phyloP scores from a whole-genome alignment of 1,139 yeast species.

The Kluyveromyces marxianus region DNA sequence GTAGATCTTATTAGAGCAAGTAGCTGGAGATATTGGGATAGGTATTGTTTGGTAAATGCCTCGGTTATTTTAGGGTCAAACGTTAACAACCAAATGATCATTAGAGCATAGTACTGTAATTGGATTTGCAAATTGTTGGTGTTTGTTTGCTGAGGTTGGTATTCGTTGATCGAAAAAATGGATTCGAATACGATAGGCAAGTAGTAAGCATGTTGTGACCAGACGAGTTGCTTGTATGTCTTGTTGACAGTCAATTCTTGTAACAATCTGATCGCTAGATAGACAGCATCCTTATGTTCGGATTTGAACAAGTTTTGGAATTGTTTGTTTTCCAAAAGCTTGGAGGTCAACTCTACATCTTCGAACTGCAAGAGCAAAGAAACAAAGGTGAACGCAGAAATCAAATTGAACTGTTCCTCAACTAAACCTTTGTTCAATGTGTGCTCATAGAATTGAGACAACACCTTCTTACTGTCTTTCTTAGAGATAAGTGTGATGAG shows the following conservation, averaged over 20 bases:
- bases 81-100: conserved; percentile 78
- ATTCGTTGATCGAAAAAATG: conserved; percentile 27
- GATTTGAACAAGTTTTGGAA: conserved; percentile 19
- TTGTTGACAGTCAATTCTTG: conserved; percentile 42
- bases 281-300: conserved; percentile 26
- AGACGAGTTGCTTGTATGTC: conserved; percentile 50
- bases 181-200: conserved; percentile 49
- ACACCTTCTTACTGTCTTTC: conserved; percentile 28
- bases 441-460: conserved; percentile 29
- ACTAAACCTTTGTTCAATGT: conserved; percentile 20
- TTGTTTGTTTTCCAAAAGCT: conserved; percentile 18
- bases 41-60: conserved; percentile 40
- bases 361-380: conserved; percentile 29
- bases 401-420: conserved; percentile 23
- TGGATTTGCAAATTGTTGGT: conserved; percentile 55
- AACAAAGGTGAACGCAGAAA: conserved; percentile 28
- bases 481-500: conserved; percentile 37
- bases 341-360: conserved; percentile 16
- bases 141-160: conserved; percentile 33
- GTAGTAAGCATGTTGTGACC: conserved; percentile 45
- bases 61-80: conserved; percentile 54
- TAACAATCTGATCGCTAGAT: conserved; percentile 26
- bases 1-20: conserved; percentile 69
- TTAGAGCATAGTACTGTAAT: conserved; percentile 70
- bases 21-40: conserved; percentile 40